Conservation (phyloP, 1,284 basidiomycete species). For the Cutaneotrichosporon cyanovorans region DNA sequence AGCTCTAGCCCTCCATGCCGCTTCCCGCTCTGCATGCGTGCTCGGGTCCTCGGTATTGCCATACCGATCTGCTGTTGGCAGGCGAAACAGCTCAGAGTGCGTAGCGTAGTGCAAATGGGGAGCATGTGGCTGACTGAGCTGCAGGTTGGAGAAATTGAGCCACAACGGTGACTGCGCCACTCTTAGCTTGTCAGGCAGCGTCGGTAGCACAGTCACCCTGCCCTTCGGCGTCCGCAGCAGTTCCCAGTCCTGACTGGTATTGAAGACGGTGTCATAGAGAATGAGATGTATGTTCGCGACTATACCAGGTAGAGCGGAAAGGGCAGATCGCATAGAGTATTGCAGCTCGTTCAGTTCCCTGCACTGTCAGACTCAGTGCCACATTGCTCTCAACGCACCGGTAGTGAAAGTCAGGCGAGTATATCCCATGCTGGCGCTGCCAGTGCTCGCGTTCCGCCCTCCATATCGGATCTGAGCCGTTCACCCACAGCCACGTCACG, state of each 20-base stretch:
- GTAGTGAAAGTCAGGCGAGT: constrained; percentile 38
- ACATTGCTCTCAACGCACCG: constrained; percentile 19
- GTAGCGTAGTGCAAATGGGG: constrained; percentile 32
- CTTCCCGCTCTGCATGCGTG: constrained; percentile 24
- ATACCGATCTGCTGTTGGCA: constrained; percentile 26
- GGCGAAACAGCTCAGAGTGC: constrained; percentile 40
- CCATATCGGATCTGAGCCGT: constrained; percentile 40
- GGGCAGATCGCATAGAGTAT: constrained; percentile 41
- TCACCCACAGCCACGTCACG: constrained; percentile 43
- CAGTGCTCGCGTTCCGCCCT: constrained; percentile 24
- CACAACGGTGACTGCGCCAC: constrained; percentile 40
- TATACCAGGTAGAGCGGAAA: constrained; percentile 30
- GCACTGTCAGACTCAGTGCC: not conserved
- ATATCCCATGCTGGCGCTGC: constrained; percentile 20
- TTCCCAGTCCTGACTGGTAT: not conserved
- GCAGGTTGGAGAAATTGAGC: constrained; percentile 29
- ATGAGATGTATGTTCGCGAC: constrained; percentile 37
- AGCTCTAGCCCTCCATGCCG: constrained; percentile 31
- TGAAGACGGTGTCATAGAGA: constrained; percentile 33
- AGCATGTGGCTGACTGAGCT: constrained; percentile 6
- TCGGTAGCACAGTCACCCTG: no score
- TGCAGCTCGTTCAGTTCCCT: constrained; percentile 42
- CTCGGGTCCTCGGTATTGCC: constrained; percentile 5
- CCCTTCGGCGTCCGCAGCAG: not conserved
- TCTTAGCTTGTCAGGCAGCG: constrained; percentile 17